Conservation (phyloP, 1,139 yeast genomes). For the Candida sp. region DNA sequence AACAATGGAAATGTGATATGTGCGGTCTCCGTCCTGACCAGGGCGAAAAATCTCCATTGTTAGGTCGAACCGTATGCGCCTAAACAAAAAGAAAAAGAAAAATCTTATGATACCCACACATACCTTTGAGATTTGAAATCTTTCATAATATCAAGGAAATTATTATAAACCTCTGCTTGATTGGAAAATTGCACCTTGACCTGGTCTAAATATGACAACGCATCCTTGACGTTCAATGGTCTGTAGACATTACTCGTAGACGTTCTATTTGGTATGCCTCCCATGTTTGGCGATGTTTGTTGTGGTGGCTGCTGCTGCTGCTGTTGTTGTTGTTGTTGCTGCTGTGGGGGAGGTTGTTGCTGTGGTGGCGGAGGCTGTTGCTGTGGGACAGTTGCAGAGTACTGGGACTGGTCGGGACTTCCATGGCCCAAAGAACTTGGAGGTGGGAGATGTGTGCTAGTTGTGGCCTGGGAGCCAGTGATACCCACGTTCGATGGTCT, state of each 20-base stretch:
- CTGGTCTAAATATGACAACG: slow-evolving; percentile 92
- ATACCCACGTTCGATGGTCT: slow-evolving; percentile 28
- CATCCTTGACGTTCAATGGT: slow-evolving; percentile 95
- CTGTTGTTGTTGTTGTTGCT: too few relatives aligned
- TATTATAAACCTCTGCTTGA: slow-evolving; percentile 96
- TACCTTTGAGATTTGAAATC: slow-evolving; percentile 93
- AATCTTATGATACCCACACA: slow-evolving; percentile 23
- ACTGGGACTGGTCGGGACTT: slow-evolving; percentile 6
- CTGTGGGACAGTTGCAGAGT: slow-evolving; percentile 14
- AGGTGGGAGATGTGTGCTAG: slow-evolving; percentile 28
- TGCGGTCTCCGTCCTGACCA: neutral
- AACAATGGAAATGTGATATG: neutral
- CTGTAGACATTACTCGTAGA: slow-evolving; percentile 62
- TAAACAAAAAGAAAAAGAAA: neutral
- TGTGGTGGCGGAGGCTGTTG: slow-evolving; percentile 9
- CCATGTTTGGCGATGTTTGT: slow-evolving; percentile 22
- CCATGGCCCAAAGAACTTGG: slow-evolving; percentile 21
- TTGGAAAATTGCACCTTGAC: slow-evolving; percentile 91
- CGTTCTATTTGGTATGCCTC: slow-evolving; percentile 46
- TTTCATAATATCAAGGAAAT: slow-evolving; percentile 96
- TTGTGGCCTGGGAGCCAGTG: slow-evolving; percentile 14
- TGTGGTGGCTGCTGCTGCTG: slow-evolving; percentile 11
- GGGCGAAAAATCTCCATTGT: neutral
- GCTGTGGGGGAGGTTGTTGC: too few relatives aligned
- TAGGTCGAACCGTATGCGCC: neutral